These are phyloP conservation scores for Neurospora sp. DNA, from an alignment of 495 filamentous ascomycete genomes.

Conservation along the genomic window DNA sequence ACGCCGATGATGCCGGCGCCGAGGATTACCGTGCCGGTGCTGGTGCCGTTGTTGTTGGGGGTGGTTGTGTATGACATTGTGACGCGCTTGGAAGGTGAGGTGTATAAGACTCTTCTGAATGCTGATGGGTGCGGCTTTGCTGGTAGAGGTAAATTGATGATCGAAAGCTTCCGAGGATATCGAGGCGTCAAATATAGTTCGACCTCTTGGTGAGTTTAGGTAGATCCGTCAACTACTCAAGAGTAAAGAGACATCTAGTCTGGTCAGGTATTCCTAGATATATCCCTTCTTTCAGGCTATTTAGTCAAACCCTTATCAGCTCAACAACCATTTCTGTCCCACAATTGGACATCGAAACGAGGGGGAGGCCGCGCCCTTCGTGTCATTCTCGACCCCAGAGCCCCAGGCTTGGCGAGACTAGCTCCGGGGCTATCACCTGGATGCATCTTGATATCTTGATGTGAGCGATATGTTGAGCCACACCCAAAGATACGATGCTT, in stretches of 20 bases:
- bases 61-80: neutral
- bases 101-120: neutral
- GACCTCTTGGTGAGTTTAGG: neutral
- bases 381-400: neutral
- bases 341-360: neutral
- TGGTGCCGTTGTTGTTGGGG: neutral
- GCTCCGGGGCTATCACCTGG: neutral
- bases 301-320: neutral
- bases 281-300: neutral
- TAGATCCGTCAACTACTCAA: neutral
- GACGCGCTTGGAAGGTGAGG: neutral
- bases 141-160: no score
- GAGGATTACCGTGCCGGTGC: constrained; percentile 54
- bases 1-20: constrained; percentile 71
- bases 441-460: neutral
- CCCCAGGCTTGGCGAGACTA: neutral
- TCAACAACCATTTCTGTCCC: neutral
- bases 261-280: neutral
- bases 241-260: neutral
- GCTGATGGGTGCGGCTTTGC: neutral
- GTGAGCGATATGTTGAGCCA: neutral
- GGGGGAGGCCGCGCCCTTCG: neutral
- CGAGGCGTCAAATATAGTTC: neutral
- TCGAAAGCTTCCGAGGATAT: neutral
- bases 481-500: neutral